A percentile compares a stretch with the other conserved stretches of the same genome.
Conservation (phyloP, 2,329 filamentous ascomycete species). For the Xylariaceae sp. region DNA sequence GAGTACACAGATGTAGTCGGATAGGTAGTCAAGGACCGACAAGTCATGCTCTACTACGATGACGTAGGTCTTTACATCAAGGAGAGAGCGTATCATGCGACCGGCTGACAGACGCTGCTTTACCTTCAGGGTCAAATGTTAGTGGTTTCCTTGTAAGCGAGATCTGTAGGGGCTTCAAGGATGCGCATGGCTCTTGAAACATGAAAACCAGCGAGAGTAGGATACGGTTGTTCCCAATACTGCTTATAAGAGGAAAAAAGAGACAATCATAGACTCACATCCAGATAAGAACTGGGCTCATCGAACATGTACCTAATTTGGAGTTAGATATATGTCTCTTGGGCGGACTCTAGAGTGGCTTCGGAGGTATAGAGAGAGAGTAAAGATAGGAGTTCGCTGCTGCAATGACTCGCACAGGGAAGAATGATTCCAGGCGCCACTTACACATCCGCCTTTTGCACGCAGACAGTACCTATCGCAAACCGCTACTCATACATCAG, state of each 20-base stretch:
- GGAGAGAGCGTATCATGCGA: conserved; percentile 87
- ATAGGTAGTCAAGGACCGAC: conserved; percentile 97
- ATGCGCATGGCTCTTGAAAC: neutral
- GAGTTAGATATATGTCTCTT: neutral
- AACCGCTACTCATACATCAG: conserved; percentile 70
- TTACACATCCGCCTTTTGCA: conserved; percentile 87
- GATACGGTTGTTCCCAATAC: no score
- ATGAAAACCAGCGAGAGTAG: no score
- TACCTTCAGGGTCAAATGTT: conserved; percentile 9
- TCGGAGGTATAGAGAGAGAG: neutral
- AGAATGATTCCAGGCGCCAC: neutral
- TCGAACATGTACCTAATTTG: conserved; percentile 86
- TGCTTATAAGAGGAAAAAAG: neutral
- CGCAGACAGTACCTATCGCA: conserved; percentile 93
- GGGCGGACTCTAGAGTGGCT: neutral
- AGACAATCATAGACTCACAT: conserved; percentile 68
- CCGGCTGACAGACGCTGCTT: conserved; percentile 93
- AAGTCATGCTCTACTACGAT: conserved; percentile 99
- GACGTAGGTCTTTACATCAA: conserved; percentile 90
- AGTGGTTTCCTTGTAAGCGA: neutral
- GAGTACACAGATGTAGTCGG: conserved; percentile 96
- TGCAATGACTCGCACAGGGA: no score
- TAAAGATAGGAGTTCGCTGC: no score
- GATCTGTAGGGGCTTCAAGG: neutral
- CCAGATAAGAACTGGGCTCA: conserved; percentile 97